Conservation (phyloP, 805 yeast species). For the Candida tammaniensis region DNA sequence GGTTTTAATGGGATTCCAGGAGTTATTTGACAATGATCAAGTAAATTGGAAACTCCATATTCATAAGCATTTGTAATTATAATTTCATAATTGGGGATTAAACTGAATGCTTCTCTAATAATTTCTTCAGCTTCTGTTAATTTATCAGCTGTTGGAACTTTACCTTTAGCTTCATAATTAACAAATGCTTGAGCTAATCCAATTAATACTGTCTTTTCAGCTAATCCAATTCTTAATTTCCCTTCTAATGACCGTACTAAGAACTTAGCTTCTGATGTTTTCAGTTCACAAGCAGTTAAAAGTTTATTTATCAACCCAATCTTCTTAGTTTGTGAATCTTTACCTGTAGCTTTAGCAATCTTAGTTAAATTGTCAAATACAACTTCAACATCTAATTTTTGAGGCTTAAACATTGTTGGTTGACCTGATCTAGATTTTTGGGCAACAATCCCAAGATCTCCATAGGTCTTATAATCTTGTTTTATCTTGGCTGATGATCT, state of each 20-base stretch:
- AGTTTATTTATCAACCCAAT: conserved; percentile 75
- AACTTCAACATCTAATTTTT: conserved; percentile 65
- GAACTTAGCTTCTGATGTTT: conserved; percentile 75
- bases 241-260: conserved; percentile 90
- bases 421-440: conserved; percentile 79
- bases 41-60: conserved; percentile 64
- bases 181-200: conserved; percentile 83
- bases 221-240: conserved; percentile 86
- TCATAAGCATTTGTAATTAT: conserved; percentile 64
- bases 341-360: conserved; percentile 78
- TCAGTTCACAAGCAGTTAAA: conserved; percentile 80
- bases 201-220: conserved; percentile 86
- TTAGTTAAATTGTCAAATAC: conserved; percentile 74
- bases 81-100: conserved; percentile 85
- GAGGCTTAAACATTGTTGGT: conserved; percentile 90
- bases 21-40: conserved; percentile 66
- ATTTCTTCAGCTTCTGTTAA: conserved; percentile 69
- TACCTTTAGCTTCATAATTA: conserved; percentile 46
- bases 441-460: conserved; percentile 92
- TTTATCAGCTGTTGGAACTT: conserved; percentile 31
- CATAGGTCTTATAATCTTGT: conserved; percentile 70
- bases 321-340: conserved; percentile 76
- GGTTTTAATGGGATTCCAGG: conserved; percentile 97
- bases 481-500: conserved; percentile 68
- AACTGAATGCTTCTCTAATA: conserved; percentile 83